Evolutionary conservation across 1,139 yeast species (phyloP).

Genomic region (Pichia inconspicua): DNA sequence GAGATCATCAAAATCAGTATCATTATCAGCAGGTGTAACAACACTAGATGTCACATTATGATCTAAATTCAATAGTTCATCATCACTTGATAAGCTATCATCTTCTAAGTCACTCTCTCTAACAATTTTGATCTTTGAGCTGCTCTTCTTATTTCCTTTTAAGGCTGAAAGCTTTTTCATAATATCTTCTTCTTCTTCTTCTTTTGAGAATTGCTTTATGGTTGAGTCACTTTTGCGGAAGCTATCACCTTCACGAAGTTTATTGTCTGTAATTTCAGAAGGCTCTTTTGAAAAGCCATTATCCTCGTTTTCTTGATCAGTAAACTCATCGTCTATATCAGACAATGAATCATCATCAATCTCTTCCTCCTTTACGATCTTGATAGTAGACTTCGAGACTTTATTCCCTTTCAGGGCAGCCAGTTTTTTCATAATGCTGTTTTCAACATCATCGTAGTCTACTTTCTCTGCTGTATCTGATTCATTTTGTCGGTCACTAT

Average conservation of each 20-base stretch:
- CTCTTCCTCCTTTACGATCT: slow-evolving; percentile 22
- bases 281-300: too few species aligned
- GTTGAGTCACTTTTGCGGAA: too few species aligned
- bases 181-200: slow-evolving; percentile 14
- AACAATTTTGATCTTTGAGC: slow-evolving; percentile 14
- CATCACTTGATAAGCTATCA: slow-evolving; percentile 3
- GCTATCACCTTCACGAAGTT: too few species aligned
- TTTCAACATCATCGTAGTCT: slow-evolving; percentile 4
- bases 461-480: background rate
- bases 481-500: too few species aligned
- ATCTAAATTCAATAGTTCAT: slow-evolving; percentile 5
- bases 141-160: slow-evolving; percentile 10
- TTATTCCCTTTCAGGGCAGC: slow-evolving; percentile 13
- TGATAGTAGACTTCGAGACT: slow-evolving; percentile 7
- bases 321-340: background rate
- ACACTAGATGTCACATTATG: background rate
- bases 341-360: slow-evolving; percentile 17
- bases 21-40: slow-evolving; percentile 23
- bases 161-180: slow-evolving; percentile 13
- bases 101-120: slow-evolving; percentile 23
- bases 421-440: slow-evolving; percentile 15
- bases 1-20: slow-evolving; percentile 44
- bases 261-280: too few species aligned
- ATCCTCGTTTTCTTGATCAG: background rate
- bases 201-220: background rate